A percentile compares a stretch with the other conserved stretches of the same genome.
phyloP scores from a whole-genome alignment of 23 red algal genomes.

The Gracilaria domingensis region DNA sequence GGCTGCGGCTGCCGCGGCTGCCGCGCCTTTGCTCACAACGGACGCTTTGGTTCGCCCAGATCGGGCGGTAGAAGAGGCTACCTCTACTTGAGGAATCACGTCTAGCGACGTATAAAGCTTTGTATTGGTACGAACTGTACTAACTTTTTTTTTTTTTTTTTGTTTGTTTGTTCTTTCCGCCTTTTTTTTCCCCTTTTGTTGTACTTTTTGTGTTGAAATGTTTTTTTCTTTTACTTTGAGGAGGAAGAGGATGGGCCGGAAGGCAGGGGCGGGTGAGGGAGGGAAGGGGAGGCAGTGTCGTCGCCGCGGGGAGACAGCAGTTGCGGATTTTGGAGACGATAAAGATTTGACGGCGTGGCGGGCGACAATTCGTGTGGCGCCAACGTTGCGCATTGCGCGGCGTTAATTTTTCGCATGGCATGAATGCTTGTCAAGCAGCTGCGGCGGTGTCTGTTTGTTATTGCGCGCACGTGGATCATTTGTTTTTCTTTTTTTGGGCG shows the following conservation, averaged over 20 bases:
- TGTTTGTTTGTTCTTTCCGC: not conserved
- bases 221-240: too few relatives aligned
- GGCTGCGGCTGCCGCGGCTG: slow-evolving; percentile 4
- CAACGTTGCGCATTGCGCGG: not conserved
- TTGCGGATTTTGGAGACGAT: too few relatives aligned
- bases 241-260: too few relatives aligned
- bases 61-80: not conserved
- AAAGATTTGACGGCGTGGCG: too few relatives aligned
- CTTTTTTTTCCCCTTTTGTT: too few relatives aligned
- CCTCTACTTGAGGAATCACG: not conserved
- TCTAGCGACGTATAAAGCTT: not conserved
- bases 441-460: not conserved
- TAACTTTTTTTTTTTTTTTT: slow-evolving; percentile 1
- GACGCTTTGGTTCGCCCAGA: not conserved
- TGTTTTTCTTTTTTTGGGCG: slow-evolving; percentile 7
- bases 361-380: not conserved
- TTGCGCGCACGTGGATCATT: not conserved
- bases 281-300: not conserved
- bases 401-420: not conserved
- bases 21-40: not conserved
- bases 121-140: slow-evolving; percentile 2
- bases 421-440: not conserved
- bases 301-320: too few relatives aligned
- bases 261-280: not conserved
- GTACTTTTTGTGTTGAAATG: too few relatives aligned